Evolutionary conservation across 805 yeast species (phyloP).

Genomic region (Alloascoidea hylecoeti): DNA sequence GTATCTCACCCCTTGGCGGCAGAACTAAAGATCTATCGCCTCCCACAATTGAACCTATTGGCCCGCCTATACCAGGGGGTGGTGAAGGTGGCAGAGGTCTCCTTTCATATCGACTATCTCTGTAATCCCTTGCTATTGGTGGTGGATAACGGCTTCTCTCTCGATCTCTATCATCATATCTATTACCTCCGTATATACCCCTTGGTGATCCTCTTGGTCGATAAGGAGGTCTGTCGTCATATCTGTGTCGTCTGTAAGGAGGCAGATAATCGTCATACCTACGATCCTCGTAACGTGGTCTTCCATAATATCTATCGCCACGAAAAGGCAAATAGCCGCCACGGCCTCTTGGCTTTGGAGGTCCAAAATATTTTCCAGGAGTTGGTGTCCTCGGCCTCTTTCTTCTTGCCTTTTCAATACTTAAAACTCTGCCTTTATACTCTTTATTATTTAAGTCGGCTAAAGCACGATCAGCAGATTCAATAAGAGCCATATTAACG

Average conservation of each 20-base stretch:
- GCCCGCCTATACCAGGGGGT: too few species aligned
- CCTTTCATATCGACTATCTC: too few species aligned
- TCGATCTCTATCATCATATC: conserved; percentile 10
- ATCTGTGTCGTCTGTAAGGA: conserved; percentile 4
- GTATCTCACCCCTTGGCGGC: too few species aligned
- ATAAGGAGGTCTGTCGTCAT: conserved; percentile 4
- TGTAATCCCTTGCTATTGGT: too few species aligned
- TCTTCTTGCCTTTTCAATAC: conserved; percentile 29
- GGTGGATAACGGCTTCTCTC: conserved; percentile 4
- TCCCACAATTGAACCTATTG: too few species aligned
- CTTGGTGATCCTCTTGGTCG: too few species aligned
- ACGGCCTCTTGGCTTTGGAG: conserved; percentile 12
- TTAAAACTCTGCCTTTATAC: conserved; percentile 25
- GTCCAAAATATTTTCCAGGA: conserved; percentile 21
- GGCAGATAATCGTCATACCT: conserved; percentile 6
- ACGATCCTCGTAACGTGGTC: conserved; percentile 10
- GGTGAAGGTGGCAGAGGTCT: too few species aligned
- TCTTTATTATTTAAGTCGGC: conserved; percentile 26
- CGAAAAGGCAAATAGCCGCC: neutral
- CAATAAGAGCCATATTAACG: conserved; percentile 26
- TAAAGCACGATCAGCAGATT: conserved; percentile 28
- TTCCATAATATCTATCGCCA: neutral
- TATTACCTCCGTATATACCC: too few species aligned
- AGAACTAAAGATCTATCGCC: too few species aligned
- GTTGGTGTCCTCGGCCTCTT: conserved; percentile 21